Evolutionary conservation across 805 yeast species (phyloP), one percentile per base, ranked within the genome.

Genomic region (Candida insectorum): DNA sequence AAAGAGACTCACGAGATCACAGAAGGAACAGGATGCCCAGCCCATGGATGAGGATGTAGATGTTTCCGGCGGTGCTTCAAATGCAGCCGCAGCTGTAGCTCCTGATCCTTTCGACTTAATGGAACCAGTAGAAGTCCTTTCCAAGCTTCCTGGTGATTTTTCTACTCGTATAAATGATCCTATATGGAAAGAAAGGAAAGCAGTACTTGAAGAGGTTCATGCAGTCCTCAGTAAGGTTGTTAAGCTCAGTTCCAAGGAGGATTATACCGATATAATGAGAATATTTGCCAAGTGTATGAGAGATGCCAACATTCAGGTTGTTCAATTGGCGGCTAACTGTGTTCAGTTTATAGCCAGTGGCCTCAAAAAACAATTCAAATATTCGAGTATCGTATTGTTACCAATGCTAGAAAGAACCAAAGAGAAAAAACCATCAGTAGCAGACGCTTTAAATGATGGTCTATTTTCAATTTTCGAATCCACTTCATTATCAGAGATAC

Each of bases 151-250:
- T 0, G 48, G 60, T 3, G 81, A 81, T 46, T 73, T 87, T 36
- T 48, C 69, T 18, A 50, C 65, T 2, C 64, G 77, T 44, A 60
- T 87, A 20, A 54, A 66, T 1, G 79, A 89, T 2, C 41, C 79
- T 0, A 80, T 82, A 49, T 93, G 98, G 98, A 87, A 88, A 52
- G 97, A 89, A 33, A 71, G 98, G 42, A 87, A 85, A 37, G 96
- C 85, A 45, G 86, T 75, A 0, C 65, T 93, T 36, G 91, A 85
- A 30, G 88, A 79, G 41, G 69, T 74, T 2, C 43, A 56, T 20
- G 70, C 66, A 21, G 60, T 65, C 9, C 61, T 77, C 18, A 60
- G 64, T 15, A 78, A 81, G 27, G 76, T 77, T 2, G 65, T 80
- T 28, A 80, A 71, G 43, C 50, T 80, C 30, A 58, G 64, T 6